phyloP scores from a whole-genome alignment of 345 rosid species.

The Pugionium cornutum region DNA sequence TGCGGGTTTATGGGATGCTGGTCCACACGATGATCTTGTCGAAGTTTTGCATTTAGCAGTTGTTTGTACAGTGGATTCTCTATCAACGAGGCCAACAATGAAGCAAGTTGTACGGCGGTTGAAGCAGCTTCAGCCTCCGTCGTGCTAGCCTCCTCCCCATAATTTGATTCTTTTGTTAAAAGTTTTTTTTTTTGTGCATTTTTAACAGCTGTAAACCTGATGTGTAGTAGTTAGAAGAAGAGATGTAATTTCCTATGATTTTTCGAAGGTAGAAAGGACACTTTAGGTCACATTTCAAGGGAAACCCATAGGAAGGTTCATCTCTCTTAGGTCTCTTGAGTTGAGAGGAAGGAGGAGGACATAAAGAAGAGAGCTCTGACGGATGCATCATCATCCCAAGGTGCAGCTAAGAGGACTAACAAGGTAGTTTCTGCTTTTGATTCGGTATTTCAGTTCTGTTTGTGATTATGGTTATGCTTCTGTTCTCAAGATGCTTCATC shows the following conservation, averaged over 20 bases:
- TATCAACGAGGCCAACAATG: slow-evolving; percentile 65
- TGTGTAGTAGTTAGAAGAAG: slow-evolving; percentile 29
- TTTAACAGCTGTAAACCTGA: slow-evolving; percentile 17
- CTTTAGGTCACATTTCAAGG: slow-evolving; percentile 4
- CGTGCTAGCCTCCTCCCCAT: slow-evolving; percentile 19
- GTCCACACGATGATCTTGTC: slow-evolving; percentile 59
- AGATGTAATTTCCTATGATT: slow-evolving; percentile 8
- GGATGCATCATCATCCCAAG: too few relatives aligned
- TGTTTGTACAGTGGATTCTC: slow-evolving; percentile 53
- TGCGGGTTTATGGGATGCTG: slow-evolving; percentile 53
- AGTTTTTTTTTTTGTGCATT: not conserved
- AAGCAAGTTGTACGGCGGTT: slow-evolving; percentile 56
- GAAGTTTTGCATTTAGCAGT: slow-evolving; percentile 63
- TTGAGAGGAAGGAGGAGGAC: not conserved
- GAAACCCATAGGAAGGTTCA: slow-evolving; percentile 20
- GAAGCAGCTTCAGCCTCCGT: slow-evolving; percentile 46
- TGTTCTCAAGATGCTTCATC: too few relatives aligned
- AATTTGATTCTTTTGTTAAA: not conserved
- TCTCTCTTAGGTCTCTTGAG: not conserved
- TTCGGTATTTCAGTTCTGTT: too few relatives aligned
- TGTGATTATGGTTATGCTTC: too few relatives aligned
- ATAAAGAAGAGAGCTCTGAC: not conserved
- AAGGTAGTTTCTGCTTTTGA: too few relatives aligned
- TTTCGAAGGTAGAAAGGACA: slow-evolving; percentile 18
- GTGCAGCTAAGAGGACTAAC: too few relatives aligned